phyloP scores from a whole-genome alignment of 2,329 filamentous ascomycete species.

The Thielaviopsis musarum region DNA sequence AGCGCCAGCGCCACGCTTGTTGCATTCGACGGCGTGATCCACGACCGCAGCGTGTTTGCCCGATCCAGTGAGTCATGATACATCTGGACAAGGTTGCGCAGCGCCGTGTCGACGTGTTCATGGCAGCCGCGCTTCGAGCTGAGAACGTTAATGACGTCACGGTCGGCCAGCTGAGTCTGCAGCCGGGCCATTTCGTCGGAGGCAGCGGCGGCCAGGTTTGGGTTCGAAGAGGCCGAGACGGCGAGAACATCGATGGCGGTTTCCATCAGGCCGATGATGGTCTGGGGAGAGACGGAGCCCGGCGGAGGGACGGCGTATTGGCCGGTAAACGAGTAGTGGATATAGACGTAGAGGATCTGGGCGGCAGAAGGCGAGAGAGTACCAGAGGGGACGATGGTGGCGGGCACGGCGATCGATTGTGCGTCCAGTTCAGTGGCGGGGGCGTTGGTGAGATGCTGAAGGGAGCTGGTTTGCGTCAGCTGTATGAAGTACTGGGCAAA shows the following conservation, averaged over 20 bases:
- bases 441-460: constrained; percentile 1
- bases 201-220: not conserved
- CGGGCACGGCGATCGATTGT: constrained; percentile 6
- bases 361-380: constrained; percentile 5
- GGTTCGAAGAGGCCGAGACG: constrained; percentile 5
- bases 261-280: constrained; percentile 11
- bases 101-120: constrained; percentile 1
- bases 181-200: not conserved
- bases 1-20: not conserved
- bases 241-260: constrained; percentile 8
- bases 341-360: constrained; percentile 8
- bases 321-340: constrained; percentile 10
- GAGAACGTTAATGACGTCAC: constrained; percentile 6
- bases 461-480: not conserved
- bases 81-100: constrained; percentile 1
- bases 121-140: constrained; percentile 7
- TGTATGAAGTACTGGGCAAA: not conserved
- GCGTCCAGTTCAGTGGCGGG: constrained; percentile 8
- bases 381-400: constrained; percentile 3
- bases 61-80: constrained; percentile 1
- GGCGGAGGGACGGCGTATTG: not conserved
- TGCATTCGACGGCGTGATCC: constrained; percentile 8
- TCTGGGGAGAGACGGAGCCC: constrained; percentile 1
- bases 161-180: constrained; percentile 6
- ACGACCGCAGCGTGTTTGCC: constrained; percentile 1